Evolutionary conservation across 805 yeast genomes (phyloP), one percentile per base, ranked within the genome.

Genomic region (Candida lessepsii): DNA sequence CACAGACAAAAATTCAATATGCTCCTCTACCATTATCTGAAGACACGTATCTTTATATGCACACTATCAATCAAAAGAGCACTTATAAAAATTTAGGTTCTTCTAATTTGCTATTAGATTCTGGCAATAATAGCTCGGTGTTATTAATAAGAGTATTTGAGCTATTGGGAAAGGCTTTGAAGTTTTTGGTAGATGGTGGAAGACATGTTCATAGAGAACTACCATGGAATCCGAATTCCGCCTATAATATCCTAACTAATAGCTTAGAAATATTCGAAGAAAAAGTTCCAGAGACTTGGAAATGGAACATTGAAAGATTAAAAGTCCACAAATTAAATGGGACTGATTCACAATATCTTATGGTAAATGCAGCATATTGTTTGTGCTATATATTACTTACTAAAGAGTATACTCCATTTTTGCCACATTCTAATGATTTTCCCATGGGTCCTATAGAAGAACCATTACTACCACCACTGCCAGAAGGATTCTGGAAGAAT

Each of bases 381-480:
- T 14, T 30, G 18, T 30, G 34, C 24, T 18, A 28, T 15, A 11
- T 28, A 11, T 28, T 15, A 13, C 19, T 28, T 7, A 9, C 27
- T 7, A 33, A 28, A 33, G 36, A 33, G 14, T 33, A 33, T 24
- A 14, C 19, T 14, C 36, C 36, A 13, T 33, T 33, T n/a, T 33
- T 33, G 10, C 36, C 36, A 7, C 18, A 20, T 21, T 21, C 28
- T 18, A 33, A 33, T 24, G 28, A 33, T n/a, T 6, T 5, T 13
- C 36, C 36, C 5, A 9, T 19, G 5, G 36, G 36, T 5, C 36
- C 36, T 5, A 14, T 21, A n/a, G 36, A 33, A 10, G 27, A 20
- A 17, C 36, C 36, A 10, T 6, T 33, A 13, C 28, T 23, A 5
- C 28, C 28, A 5, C 36, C 36, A 23, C 28, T 21, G 16, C 36